phyloP scores from a whole-genome alignment of 2,329 filamentous ascomycete genomes.

The Raffaelea albimanens region DNA sequence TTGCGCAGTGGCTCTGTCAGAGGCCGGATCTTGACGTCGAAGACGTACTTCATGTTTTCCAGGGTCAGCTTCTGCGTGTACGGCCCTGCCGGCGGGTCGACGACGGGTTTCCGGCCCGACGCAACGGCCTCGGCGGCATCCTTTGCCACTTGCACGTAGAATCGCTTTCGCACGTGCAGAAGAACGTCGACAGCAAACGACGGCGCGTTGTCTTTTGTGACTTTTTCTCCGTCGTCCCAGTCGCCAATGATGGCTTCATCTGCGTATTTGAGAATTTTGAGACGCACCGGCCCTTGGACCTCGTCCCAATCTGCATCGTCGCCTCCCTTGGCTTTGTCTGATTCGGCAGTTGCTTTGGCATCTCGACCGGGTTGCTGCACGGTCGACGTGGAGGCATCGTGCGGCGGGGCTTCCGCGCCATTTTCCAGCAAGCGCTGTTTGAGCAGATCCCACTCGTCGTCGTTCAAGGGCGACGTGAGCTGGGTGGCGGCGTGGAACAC shows the following conservation, averaged over 20 bases:
- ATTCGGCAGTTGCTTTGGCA: background rate
- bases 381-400: background rate
- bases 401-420: constrained; percentile 52
- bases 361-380: too few relatives aligned
- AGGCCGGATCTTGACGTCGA: constrained; percentile 66
- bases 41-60: constrained; percentile 82
- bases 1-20: constrained; percentile 56
- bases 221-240: constrained; percentile 55
- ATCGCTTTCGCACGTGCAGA: constrained; percentile 55
- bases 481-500: constrained; percentile 67
- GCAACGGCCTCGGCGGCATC: constrained; percentile 37
- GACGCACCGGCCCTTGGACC: constrained; percentile 56
- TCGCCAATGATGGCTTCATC: constrained; percentile 58
- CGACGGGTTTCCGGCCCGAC: constrained; percentile 31
- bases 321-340: constrained; percentile 38
- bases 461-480: constrained; percentile 57
- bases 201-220: constrained; percentile 54
- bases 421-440: constrained; percentile 59
- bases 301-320: constrained; percentile 62
- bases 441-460: constrained; percentile 60
- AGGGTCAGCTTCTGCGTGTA: constrained; percentile 57
- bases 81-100: constrained; percentile 42
- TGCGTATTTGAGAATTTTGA: constrained; percentile 55
- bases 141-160: constrained; percentile 50
- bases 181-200: constrained; percentile 66